These are phyloP conservation scores for Insectozyma bohioensis DNA, from an alignment of 1,139 yeast species.

Conservation along the genomic window DNA sequence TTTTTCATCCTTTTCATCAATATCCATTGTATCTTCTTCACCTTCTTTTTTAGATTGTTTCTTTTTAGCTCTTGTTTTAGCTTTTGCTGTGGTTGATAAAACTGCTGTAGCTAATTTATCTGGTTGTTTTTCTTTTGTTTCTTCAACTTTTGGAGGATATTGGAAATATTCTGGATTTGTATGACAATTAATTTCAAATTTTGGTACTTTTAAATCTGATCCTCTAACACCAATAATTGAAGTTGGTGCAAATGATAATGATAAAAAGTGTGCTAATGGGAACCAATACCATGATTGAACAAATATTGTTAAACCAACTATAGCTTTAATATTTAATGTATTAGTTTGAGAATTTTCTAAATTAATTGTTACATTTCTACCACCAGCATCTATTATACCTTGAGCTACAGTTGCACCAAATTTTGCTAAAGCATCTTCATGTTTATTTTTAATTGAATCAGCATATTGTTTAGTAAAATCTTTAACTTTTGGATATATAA, in stretches of 20 bases:
- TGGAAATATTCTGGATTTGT: constrained; percentile 78
- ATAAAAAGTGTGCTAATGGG: constrained; percentile 91
- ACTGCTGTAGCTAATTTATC: constrained; percentile 94
- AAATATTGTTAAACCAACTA: constrained; percentile 88
- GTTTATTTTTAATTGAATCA: constrained; percentile 77
- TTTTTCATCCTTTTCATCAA: constrained; percentile 29
- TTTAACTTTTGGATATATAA: constrained; percentile 75
- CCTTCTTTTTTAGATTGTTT: constrained; percentile 56
- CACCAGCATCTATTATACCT: constrained; percentile 99
- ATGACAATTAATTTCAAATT: constrained; percentile 78
- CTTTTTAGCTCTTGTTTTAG: constrained; percentile 88
- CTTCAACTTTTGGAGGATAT: constrained; percentile 88
- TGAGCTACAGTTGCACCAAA: constrained; percentile 97
- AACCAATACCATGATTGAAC: constrained; percentile 99
- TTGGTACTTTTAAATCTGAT: constrained; percentile 80
- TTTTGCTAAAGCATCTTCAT: constrained; percentile 95
- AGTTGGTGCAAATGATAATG: constrained; percentile 91
- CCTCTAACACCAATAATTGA: constrained; percentile 78
- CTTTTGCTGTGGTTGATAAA: constrained; percentile 87
- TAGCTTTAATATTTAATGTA: constrained; percentile 84
- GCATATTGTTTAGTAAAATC: constrained; percentile 74
- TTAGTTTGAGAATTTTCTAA: constrained; percentile 90
- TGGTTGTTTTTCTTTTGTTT: constrained; percentile 76
- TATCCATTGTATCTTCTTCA: constrained; percentile 31
- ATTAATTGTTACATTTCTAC: constrained; percentile 93